Percentiles rank a stretch among this genome's conserved stretches.
Evolutionary conservation across 2,329 filamentous ascomycete genomes (phyloP).

Genomic region (Penicillium aurantiogriseum): DNA sequence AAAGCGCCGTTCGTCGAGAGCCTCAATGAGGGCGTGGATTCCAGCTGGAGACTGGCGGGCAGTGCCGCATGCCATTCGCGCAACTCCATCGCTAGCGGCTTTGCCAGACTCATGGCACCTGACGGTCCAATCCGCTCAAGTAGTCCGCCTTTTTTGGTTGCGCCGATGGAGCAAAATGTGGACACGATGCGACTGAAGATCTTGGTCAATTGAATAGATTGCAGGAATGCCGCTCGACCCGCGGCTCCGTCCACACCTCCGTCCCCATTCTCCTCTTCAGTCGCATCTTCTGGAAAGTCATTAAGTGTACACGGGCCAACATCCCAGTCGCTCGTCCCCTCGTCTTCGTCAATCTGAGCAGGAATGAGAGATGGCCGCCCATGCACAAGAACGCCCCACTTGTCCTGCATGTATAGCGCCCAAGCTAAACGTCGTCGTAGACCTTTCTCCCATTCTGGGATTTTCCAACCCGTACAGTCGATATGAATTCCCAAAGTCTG

Average conservation of each 20-base stretch:
- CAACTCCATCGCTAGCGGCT: conserved; percentile 10
- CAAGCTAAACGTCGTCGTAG: conserved; percentile 62
- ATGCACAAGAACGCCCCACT: conserved; percentile 50
- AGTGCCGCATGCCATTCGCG: conserved; percentile 12
- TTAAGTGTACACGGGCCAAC: neutral
- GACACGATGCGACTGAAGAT: neutral
- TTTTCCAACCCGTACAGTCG: conserved; percentile 61
- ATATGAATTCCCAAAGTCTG: conserved; percentile 39
- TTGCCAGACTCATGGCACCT: conserved; percentile 8
- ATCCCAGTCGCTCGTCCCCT: neutral
- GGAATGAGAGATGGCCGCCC: conserved; percentile 55
- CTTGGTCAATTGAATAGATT: neutral
- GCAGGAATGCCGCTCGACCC: neutral
- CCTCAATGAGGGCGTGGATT: neutral
- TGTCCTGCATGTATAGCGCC: conserved; percentile 66
- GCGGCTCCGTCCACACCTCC: neutral
- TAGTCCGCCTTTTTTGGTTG: neutral
- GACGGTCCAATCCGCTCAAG: conserved; percentile 5
- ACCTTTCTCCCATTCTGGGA: conserved; percentile 63
- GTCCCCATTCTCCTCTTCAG: neutral
- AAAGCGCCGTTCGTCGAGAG: neutral
- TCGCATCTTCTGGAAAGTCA: neutral
- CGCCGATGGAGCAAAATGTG: neutral
- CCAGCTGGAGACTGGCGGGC: conserved; percentile 9
- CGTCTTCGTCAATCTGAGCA: neutral